Evolutionary conservation across 176 grass and related monocot species (phyloP).

Genomic region (Aegilops longissima): DNA sequence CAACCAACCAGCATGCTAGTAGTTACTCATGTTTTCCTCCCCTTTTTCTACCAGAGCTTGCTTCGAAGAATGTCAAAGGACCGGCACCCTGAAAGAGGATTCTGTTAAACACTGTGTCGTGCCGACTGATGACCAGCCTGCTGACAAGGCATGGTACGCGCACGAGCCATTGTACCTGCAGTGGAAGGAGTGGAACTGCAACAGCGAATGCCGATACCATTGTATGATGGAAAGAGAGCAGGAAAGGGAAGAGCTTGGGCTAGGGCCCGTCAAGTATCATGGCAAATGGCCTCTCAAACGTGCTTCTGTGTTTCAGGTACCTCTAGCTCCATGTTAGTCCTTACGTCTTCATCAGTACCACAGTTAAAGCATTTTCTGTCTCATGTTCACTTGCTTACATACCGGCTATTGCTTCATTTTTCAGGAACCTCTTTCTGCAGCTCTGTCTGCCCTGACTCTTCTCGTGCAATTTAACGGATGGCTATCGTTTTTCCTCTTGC

Average conservation of each 20-base stretch:
- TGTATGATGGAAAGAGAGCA: constrained; percentile 89
- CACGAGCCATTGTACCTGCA: constrained; percentile 80
- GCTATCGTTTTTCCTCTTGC: constrained; percentile 83
- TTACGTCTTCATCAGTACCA: neutral
- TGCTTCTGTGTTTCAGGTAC: constrained; percentile 87
- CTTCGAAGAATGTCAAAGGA: constrained; percentile 60
- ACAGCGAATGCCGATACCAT: constrained; percentile 81
- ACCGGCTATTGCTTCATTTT: neutral
- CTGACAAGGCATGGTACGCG: constrained; percentile 65
- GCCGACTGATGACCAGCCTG: constrained; percentile 45
- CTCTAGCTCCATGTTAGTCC: neutral
- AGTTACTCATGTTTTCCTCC: neutral
- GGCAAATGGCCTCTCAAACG: constrained; percentile 89
- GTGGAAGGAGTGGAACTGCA: constrained; percentile 98
- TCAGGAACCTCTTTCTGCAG: constrained; percentile 81
- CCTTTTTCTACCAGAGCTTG: constrained; percentile 41
- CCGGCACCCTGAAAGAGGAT: constrained; percentile 59
- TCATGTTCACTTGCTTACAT: neutral
- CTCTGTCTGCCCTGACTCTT: constrained; percentile 79
- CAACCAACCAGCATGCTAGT: neutral
- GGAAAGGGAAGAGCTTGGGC: constrained; percentile 59
- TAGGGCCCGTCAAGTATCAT: constrained; percentile 79
- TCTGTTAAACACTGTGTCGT: constrained; percentile 59
- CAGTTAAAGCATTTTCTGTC: neutral
- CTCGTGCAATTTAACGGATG: constrained; percentile 87